Evolutionary conservation across 2,329 filamentous ascomycete genomes (phyloP).

Genomic region (Colletotrichum chrysophilum): DNA sequence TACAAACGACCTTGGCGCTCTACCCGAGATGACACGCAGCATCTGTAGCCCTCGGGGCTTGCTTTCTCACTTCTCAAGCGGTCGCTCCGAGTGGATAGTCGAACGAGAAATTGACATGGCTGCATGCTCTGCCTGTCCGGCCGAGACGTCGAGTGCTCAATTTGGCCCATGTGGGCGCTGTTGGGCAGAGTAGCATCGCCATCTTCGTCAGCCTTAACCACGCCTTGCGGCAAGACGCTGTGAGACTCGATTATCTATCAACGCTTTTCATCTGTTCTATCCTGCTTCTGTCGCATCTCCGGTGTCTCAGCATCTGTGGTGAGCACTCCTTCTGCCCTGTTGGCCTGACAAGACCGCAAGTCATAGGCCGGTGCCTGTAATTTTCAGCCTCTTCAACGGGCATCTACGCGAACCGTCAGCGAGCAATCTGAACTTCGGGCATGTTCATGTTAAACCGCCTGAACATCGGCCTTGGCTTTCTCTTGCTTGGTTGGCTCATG

Average conservation of each 20-base stretch:
- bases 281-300: background rate
- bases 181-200: background rate
- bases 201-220: slow-evolving; percentile 15
- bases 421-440: slow-evolving; percentile 9
- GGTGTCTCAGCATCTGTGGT: slow-evolving; percentile 1
- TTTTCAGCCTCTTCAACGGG: slow-evolving; percentile 4
- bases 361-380: background rate
- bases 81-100: background rate
- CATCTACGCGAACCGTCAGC: background rate
- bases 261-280: background rate
- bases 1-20: background rate
- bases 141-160: background rate
- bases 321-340: background rate
- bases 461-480: slow-evolving; percentile 13
- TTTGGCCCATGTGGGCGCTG: background rate
- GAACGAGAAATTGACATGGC: background rate
- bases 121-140: background rate
- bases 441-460: background rate
- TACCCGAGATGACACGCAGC: background rate
- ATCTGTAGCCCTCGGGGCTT: slow-evolving; percentile 18
- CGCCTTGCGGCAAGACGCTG: background rate
- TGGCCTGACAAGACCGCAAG: background rate
- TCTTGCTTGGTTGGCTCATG: background rate
- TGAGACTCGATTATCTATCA: background rate
- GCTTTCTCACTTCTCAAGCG: background rate